These are phyloP conservation scores for Takashimella tepidaria DNA, from an alignment of 1,284 basidiomycete species.

Conservation along the genomic window DNA sequence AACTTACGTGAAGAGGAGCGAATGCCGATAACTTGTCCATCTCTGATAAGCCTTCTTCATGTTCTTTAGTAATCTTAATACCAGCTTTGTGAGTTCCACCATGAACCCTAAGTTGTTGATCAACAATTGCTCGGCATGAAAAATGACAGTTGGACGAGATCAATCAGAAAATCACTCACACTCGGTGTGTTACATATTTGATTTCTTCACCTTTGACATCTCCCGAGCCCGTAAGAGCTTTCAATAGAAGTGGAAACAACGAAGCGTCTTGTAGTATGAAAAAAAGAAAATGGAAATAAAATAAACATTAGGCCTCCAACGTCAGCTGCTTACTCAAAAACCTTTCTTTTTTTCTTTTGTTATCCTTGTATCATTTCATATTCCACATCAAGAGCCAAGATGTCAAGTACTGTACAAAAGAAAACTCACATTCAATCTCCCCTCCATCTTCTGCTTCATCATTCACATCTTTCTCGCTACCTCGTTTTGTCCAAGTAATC, in stretches of 20 bases:
- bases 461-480: slow-evolving; percentile 28
- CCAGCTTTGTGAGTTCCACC: slow-evolving; percentile 69
- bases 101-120: slow-evolving; percentile 62
- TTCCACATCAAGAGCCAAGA: not conserved
- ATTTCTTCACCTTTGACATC: slow-evolving; percentile 36
- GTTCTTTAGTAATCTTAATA: slow-evolving; percentile 57
- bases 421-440: slow-evolving; percentile 41
- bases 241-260: slow-evolving; percentile 39
- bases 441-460: slow-evolving; percentile 36
- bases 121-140: not conserved
- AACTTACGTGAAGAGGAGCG: slow-evolving; percentile 63
- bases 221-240: slow-evolving; percentile 31
- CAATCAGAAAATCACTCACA: slow-evolving; percentile 30
- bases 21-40: slow-evolving; percentile 72
- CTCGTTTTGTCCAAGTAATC: slow-evolving; percentile 25
- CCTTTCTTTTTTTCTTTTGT: not conserved
- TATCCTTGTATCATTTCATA: too few relatives aligned
- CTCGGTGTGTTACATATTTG: slow-evolving; percentile 46
- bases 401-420: too few relatives aligned
- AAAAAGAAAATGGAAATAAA: too few relatives aligned
- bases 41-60: slow-evolving; percentile 56
- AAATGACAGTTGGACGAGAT: not conserved
- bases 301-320: not conserved
- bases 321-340: not conserved
- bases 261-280: too few relatives aligned